These are phyloP conservation scores for Amauroascus niger DNA, from an alignment of 2,329 filamentous ascomycete species.

Conservation along the genomic window DNA sequence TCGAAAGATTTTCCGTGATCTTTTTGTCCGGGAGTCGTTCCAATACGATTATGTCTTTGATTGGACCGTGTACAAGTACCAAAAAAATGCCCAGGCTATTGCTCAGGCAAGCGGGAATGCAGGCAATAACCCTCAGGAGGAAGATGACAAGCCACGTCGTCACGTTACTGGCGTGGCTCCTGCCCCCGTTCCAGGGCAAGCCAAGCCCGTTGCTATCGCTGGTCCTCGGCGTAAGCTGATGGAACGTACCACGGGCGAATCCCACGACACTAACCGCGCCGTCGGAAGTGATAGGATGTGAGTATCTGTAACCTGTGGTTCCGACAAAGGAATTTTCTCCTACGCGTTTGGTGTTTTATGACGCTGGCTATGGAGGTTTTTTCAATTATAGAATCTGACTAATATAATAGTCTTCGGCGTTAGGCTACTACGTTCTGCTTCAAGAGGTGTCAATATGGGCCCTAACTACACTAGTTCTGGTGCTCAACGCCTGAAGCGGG, in stretches of 20 bases:
- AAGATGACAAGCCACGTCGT: conserved; percentile 65
- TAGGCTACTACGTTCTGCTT: conserved; percentile 78
- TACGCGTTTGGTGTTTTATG: conserved; percentile 73
- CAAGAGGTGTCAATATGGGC: conserved; percentile 54
- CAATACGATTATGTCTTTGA: conserved; percentile 99
- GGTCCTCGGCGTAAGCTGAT: conserved; percentile 76
- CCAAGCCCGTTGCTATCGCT: conserved; percentile 64
- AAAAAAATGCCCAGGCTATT: conserved; percentile 96
- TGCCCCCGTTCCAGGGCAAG: conserved; percentile 41
- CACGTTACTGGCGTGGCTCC: conserved; percentile 57
- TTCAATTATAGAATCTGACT: conserved; percentile 66
- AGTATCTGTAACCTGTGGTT: conserved; percentile 65
- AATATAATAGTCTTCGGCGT: conserved; percentile 73
- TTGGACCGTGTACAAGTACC: conserved; percentile 99
- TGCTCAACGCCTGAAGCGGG: conserved; percentile 45
- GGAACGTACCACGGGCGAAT: conserved; percentile 54
- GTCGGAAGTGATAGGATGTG: conserved; percentile 89
- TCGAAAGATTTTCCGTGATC: conserved; percentile 98
- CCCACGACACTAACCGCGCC: conserved; percentile 63
- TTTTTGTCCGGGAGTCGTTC: conserved; percentile 98
- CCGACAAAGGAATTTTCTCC: conserved; percentile 83
- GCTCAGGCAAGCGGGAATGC: conserved; percentile 65
- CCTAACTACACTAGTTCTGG: conserved; percentile 32
- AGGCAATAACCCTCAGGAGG: conserved; percentile 52
- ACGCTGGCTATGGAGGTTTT: conserved; percentile 61